Evolutionary conservation across 768 basidiomycete species (phyloP).

Genomic region (Boletus pseudopeckii): DNA sequence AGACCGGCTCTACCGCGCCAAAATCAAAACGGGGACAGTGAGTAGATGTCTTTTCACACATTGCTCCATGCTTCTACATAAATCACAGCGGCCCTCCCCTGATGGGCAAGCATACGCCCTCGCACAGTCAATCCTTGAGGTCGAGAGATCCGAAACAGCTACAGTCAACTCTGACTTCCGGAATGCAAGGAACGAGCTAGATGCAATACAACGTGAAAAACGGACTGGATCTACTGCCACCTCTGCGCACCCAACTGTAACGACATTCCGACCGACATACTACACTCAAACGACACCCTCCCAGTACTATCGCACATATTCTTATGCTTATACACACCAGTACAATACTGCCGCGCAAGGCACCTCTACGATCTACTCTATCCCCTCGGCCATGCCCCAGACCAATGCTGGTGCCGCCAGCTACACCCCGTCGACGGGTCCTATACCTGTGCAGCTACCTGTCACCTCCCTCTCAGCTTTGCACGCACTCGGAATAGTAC

Average conservation of each 20-base stretch:
- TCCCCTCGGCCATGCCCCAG: conserved; percentile 34
- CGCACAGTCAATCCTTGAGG: conserved; percentile 60
- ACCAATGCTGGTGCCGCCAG: conserved; percentile 31
- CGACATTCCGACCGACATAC: conserved; percentile 40
- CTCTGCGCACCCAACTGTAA: conserved; percentile 32
- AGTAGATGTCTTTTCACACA: conserved; percentile 17
- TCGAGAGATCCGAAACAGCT: conserved; percentile 61
- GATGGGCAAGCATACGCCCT: conserved; percentile 63
- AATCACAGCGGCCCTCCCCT: conserved; percentile 52
- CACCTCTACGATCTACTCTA: conserved; percentile 23
- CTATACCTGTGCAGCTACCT: conserved; percentile 69
- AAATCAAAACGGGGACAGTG: conserved; percentile 56
- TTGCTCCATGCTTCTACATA: conserved; percentile 1
- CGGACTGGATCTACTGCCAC: conserved; percentile 37
- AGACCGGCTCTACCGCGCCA: conserved; percentile 54
- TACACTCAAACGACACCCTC: conserved; percentile 38
- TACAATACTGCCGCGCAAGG: conserved; percentile 36
- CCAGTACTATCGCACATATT: conserved; percentile 63
- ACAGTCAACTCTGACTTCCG: conserved; percentile 58
- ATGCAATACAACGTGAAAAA: conserved; percentile 67
- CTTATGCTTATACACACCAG: conserved; percentile 61
- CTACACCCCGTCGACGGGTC: conserved; percentile 28
- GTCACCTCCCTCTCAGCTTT: conserved; percentile 55
- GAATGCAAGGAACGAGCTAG: conserved; percentile 58
- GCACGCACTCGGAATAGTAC: conserved; percentile 69